A percentile compares a stretch with the other conserved stretches of the same genome.
Conservation (phyloP, 2,329 filamentous ascomycete species). For the Talaromyces sp. region DNA sequence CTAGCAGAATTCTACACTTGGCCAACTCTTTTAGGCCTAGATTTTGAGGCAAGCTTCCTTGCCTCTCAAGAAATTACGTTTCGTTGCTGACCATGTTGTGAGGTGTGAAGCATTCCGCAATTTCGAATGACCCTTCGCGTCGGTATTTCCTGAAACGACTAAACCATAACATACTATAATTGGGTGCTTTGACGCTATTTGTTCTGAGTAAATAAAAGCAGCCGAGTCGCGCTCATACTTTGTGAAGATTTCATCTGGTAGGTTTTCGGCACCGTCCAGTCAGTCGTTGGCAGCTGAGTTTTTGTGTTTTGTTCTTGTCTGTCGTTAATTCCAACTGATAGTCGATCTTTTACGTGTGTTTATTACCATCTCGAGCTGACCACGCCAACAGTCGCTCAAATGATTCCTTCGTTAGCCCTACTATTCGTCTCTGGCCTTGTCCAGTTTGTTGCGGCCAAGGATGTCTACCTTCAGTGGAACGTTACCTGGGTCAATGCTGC, state of each 20-base stretch:
- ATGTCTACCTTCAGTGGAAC: conserved; percentile 58
- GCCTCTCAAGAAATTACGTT: conserved; percentile 1
- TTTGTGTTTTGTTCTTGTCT: conserved; percentile 2
- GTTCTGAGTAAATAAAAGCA: neutral
- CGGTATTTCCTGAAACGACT: conserved; percentile 13
- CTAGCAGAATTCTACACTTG: neutral
- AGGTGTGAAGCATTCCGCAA: conserved; percentile 10
- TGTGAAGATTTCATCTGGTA: too few species aligned
- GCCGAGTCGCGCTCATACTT: neutral
- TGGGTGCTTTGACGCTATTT: neutral
- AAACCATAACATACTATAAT: conserved; percentile 7
- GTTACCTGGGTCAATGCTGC: conserved; percentile 68
- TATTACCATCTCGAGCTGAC: neutral
- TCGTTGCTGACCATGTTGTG: conserved; percentile 4
- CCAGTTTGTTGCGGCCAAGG: conserved; percentile 24
- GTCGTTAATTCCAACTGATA: conserved; percentile 14
- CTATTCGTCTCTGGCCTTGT: conserved; percentile 11
- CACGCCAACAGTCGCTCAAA: neutral
- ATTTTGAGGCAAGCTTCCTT: neutral
- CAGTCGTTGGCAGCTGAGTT: neutral
- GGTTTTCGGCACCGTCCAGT: conserved; percentile 13
- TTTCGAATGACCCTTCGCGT: conserved; percentile 10
- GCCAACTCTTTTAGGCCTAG: neutral
- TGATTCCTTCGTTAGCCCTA: conserved; percentile 7
- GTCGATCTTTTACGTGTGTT: conserved; percentile 12